Base-by-base conservation (phyloP, 2,329 filamentous ascomycete species). In the Stenocarpella maydis region DNA sequence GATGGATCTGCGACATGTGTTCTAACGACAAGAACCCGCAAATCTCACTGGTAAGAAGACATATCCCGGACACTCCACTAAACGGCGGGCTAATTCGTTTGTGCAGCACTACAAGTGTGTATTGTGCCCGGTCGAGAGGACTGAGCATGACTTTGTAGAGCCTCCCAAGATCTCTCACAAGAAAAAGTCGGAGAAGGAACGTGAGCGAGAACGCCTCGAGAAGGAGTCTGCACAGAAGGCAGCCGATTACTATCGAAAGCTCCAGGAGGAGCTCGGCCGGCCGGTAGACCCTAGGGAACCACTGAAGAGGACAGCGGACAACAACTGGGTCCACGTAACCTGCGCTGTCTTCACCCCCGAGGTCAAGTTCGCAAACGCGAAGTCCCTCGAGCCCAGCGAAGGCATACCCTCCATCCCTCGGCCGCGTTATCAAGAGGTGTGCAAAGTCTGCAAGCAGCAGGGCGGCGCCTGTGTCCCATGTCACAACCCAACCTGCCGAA, bases 1-100 rank as follows among this genome's bases (percentile, higher is more conserved):
- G 97, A 80, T 99, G 96, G 96, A 88, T 91, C 49, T 99, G 96
- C 79, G 96, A 98, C 80, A 97, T 95, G 88, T 99, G 96, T 80
- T 86, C 90, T 45, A 99, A 99, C 77, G 96, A 99, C 78, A 94
- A 94, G 78, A 95, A 91, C 75, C 94, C 95, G 6, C 90, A 93
- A 73, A 91, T 97, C 53, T 98, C 96, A n/a, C 95, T 97, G 69
- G 91, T 92, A 85, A 85, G 90, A n/a, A 37, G 84, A 69, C 34
- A 28, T n/a, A 15, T 26, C 31, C 24, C 6, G 7, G n/a, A 34
- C 37, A 14, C 24, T 34, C 6, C 50, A n/a, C 52, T 31, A 53
- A 39, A 24, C 37, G 4, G n/a, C 24, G 21, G 37, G 66, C 68
- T 69, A 54, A 71, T n/a, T 69, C 53, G 39, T 31, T 1, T 39